phyloP scores from a whole-genome alignment of 139 green algal species.

The Medakamo hakoo region DNA sequence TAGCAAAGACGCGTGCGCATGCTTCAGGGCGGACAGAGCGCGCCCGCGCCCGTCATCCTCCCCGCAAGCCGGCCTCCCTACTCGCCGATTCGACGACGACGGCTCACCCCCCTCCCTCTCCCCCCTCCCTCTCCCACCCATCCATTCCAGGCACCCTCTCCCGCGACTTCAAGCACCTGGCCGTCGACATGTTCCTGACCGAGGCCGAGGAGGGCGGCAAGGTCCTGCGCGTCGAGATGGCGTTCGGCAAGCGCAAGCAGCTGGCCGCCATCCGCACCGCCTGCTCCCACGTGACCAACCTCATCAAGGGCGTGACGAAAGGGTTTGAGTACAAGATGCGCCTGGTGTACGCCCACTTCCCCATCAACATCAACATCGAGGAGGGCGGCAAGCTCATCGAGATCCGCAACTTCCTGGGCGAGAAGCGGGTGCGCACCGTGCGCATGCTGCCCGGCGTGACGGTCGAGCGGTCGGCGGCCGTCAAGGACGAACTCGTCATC shows the following conservation, averaged over 20 bases:
- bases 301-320: constrained; percentile 60
- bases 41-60: too few species aligned
- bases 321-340: constrained; percentile 99
- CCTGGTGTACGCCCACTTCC: constrained; percentile 98
- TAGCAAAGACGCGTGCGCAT: too few species aligned
- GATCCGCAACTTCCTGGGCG: constrained; percentile 98
- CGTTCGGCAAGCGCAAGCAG: constrained; percentile 82
- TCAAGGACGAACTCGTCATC: constrained; percentile 97
- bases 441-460: constrained; percentile 83
- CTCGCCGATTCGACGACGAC: not conserved
- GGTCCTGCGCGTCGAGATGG: constrained; percentile 51
- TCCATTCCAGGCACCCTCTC: constrained; percentile 39
- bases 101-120: not conserved
- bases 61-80: too few species aligned
- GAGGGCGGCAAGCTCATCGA: constrained; percentile 50
- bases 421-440: constrained; percentile 92
- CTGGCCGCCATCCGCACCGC: constrained; percentile 81
- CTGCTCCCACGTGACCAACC: constrained; percentile 22
- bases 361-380: constrained; percentile 97
- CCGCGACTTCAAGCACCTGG: constrained; percentile 75
- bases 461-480: constrained; percentile 48
- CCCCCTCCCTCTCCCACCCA: not conserved
- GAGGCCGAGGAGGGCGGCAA: constrained; percentile 38
- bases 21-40: too few species aligned
- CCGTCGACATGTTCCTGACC: constrained; percentile 71